These are phyloP conservation scores for Carpinus fangiana DNA, from an alignment of 306 rosid species.

Conservation along the genomic window DNA sequence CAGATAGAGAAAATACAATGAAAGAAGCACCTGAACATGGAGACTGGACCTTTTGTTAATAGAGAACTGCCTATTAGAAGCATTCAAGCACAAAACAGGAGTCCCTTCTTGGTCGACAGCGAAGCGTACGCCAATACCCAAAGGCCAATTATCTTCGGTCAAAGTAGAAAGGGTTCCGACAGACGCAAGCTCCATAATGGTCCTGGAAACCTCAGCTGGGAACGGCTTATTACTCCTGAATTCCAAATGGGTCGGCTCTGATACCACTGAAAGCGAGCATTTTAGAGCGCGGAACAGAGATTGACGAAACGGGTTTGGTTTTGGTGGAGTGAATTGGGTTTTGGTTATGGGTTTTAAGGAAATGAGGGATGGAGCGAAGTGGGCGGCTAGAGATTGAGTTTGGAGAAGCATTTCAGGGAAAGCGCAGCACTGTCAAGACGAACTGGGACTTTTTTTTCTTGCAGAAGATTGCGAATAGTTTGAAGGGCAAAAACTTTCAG, in stretches of 20 bases:
- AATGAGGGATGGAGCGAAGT: conserved; percentile 34
- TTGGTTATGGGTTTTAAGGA: conserved; percentile 22
- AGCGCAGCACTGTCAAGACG: not conserved
- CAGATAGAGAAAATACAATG: not conserved
- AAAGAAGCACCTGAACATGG: conserved; percentile 72
- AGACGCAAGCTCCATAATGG: conserved; percentile 72
- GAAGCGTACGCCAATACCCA: conserved; percentile 75
- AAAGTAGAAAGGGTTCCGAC: conserved; percentile 70
- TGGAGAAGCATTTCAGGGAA: conserved; percentile 54
- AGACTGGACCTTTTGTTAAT: conserved; percentile 57
- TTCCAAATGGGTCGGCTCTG: conserved; percentile 51
- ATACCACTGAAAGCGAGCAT: conserved; percentile 57
- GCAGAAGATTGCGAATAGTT: not conserved
- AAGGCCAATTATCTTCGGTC: conserved; percentile 63
- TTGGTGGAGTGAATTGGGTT: conserved; percentile 22
- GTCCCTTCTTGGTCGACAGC: conserved; percentile 74
- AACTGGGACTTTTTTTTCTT: not conserved
- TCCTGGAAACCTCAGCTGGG: conserved; percentile 87
- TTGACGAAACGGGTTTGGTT: conserved; percentile 27
- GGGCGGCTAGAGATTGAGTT: conserved; percentile 39
- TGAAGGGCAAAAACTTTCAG: not conserved
- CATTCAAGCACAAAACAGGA: conserved; percentile 65
- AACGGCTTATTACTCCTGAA: conserved; percentile 50
- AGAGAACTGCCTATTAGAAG: conserved; percentile 27
- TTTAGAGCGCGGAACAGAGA: conserved; percentile 28